Conservation (phyloP, 805 yeast genomes). For the Metschnikowia anglica region DNA sequence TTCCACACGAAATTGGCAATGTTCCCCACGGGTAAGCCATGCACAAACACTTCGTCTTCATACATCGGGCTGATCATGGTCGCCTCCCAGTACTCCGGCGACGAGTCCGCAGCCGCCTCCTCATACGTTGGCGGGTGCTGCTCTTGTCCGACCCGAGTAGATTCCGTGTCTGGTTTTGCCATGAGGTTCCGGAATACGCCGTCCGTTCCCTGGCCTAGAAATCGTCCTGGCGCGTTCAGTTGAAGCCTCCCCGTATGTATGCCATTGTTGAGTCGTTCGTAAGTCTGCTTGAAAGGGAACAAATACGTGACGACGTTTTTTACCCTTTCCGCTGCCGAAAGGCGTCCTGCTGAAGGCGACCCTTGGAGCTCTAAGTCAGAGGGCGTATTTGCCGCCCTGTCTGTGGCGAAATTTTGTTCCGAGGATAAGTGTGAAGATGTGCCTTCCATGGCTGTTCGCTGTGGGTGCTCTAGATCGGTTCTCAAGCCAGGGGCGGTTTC, state of each 20-base stretch:
- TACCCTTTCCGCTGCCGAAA: slow-evolving; percentile 33
- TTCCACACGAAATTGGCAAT: slow-evolving; percentile 90
- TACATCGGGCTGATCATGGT: slow-evolving; percentile 75
- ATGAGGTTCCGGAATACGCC: slow-evolving; percentile 91
- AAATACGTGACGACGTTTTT: slow-evolving; percentile 33
- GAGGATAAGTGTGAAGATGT: slow-evolving; percentile 5
- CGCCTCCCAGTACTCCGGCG: slow-evolving; percentile 97
- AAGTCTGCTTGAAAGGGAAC: slow-evolving; percentile 42
- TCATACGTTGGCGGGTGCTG: slow-evolving; percentile 82
- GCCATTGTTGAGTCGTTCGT: slow-evolving; percentile 43
- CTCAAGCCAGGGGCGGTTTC: too few relatives aligned
- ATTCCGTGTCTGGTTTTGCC: slow-evolving; percentile 76
- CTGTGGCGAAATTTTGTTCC: slow-evolving; percentile 1
- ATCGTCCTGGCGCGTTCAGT: slow-evolving; percentile 42
- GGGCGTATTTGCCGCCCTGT: neutral
- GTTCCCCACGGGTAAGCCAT: slow-evolving; percentile 94
- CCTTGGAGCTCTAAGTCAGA: slow-evolving; percentile 33
- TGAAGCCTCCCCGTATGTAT: slow-evolving; percentile 44
- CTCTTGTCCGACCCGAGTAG: slow-evolving; percentile 40
- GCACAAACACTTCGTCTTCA: slow-evolving; percentile 88
- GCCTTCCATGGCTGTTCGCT: slow-evolving; percentile 2
- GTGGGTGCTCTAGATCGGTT: too few relatives aligned
- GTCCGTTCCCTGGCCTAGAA: slow-evolving; percentile 56
- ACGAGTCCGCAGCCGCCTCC: slow-evolving; percentile 90
- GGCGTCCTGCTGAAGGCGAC: slow-evolving; percentile 10